Base-by-base conservation (phyloP, 2,329 filamentous ascomycete genomes). In the Ramichloridium luteum region DNA sequence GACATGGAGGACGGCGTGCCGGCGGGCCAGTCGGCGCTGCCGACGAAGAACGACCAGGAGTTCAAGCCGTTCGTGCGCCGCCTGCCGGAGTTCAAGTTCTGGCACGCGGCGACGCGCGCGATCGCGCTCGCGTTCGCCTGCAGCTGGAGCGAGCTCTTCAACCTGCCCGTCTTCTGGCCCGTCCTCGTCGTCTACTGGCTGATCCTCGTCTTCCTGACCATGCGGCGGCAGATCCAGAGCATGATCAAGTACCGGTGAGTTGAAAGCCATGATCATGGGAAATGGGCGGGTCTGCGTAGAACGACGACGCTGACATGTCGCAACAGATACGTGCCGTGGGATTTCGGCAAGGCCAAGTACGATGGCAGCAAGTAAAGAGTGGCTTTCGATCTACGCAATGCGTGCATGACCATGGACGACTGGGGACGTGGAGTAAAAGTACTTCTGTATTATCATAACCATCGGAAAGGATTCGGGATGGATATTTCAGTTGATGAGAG, bases 171-270 rank as follows among this genome's bases (percentile, higher is more conserved):
- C 37, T 98, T 98, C 74, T 98, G 90, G 90, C 90, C 90, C 10
- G 85, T 98, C 5, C 64, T 98, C 58, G 85, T 98, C 43, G 81
- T 98, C 61, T 98, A 98, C 67, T 98, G 90, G 88, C 70, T 98
- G 57, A 93, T 98, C 54, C 69, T 98, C 39, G 94, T 98, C 55
- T 72, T 85, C 50, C 65, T 98, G 60, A 98, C 90, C 34, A 98
- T 98, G 90, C 77, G 90, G 61, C 83, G 90, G 68, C 90, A 98
- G 65, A 98, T 98, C 49, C 90, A 98, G 66, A 90, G 96, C 65
- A 98, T 98, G 90, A 88, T 98, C 72, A 98, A 96, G 68, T 98
- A 96, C 68, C 83, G 88, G 63, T 98, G 93, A 56, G 85, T 93
- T 6, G 13, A n/a, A n/a, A n/a, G n/a, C n/a, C n/a, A n/a, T n/a